phyloP scores from a whole-genome alignment of 257 asterid genomes.

The Cynanchum wilfordii region DNA sequence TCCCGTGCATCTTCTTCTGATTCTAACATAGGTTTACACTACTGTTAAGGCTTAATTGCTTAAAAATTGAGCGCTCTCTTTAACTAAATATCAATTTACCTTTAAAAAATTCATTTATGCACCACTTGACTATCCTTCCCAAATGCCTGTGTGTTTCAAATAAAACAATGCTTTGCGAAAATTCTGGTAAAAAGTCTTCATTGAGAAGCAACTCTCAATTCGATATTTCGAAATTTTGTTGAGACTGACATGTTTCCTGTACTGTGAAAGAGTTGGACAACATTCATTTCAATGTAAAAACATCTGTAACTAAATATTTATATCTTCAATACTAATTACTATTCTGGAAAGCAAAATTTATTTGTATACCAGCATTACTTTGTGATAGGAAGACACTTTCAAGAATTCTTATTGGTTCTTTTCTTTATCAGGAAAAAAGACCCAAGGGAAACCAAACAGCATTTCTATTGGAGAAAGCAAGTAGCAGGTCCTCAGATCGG shows the following conservation, averaged over 20 bases:
- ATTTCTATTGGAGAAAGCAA: constrained; percentile 9
- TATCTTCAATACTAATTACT: neutral
- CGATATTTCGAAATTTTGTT: no score
- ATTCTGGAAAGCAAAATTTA: neutral
- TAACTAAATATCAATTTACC: neutral
- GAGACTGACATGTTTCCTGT: no score
- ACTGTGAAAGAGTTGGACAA: neutral
- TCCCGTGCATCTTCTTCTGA: neutral
- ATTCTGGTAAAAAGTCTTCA: neutral
- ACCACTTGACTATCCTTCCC: neutral
- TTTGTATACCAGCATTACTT: neutral
- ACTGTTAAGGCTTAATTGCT: neutral
- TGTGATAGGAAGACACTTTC: neutral
- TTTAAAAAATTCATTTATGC: neutral
- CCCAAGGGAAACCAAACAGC: constrained; percentile 20
- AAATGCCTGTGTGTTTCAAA: neutral
- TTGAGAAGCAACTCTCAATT: neutral
- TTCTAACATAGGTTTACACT: neutral
- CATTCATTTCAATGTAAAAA: neutral
- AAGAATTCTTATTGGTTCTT: neutral
- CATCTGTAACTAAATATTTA: neutral
- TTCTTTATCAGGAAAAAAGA: constrained; percentile 36
- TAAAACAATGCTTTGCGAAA: neutral
- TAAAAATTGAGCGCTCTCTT: neutral
- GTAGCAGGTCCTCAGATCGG: constrained; percentile 16